Evolutionary conservation across 1,284 basidiomycete species (phyloP).

Genomic region (Ustilago trichophora): DNA sequence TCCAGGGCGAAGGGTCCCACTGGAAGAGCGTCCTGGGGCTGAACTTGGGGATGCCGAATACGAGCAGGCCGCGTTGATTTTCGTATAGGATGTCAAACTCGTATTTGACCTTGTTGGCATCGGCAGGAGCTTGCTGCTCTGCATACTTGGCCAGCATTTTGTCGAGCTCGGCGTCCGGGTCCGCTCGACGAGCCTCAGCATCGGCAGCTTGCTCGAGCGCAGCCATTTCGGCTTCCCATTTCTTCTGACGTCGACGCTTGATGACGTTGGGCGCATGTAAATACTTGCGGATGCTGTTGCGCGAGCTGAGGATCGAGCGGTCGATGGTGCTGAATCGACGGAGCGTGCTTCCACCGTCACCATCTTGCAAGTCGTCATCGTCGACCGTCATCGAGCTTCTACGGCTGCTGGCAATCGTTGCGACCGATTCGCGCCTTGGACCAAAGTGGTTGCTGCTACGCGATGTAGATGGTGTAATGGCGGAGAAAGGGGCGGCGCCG

Average conservation of each 20-base stretch:
- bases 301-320: slow-evolving; percentile 36
- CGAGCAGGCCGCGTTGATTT: slow-evolving; percentile 62
- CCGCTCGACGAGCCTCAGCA: slow-evolving; percentile 18
- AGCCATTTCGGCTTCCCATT: slow-evolving; percentile 47
- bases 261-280: slow-evolving; percentile 36
- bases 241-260: slow-evolving; percentile 37
- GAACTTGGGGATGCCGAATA: slow-evolving; percentile 64
- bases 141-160: slow-evolving; percentile 48
- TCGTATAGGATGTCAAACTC: slow-evolving; percentile 65
- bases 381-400: slow-evolving; percentile 33
- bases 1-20: slow-evolving; percentile 64
- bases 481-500: slow-evolving; percentile 14
- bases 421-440: slow-evolving; percentile 31
- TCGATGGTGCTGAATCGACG: slow-evolving; percentile 26
- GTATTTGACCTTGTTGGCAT: slow-evolving; percentile 44
- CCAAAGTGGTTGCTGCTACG: slow-evolving; percentile 23
- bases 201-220: slow-evolving; percentile 21
- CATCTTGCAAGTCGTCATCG: slow-evolving; percentile 15
- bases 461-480: slow-evolving; percentile 26
- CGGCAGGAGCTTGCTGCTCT: slow-evolving; percentile 43
- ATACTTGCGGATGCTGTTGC: slow-evolving; percentile 38
- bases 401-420: slow-evolving; percentile 33
- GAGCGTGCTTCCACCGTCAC: slow-evolving; percentile 1
- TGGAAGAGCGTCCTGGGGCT: slow-evolving; percentile 59
- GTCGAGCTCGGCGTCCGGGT: slow-evolving; percentile 51